A percentile compares a stretch with the other conserved stretches of the same genome.
These are phyloP conservation scores for Zymoseptoria crescenta DNA, from an alignment of 2,329 filamentous ascomycete genomes.

Conservation along the genomic window DNA sequence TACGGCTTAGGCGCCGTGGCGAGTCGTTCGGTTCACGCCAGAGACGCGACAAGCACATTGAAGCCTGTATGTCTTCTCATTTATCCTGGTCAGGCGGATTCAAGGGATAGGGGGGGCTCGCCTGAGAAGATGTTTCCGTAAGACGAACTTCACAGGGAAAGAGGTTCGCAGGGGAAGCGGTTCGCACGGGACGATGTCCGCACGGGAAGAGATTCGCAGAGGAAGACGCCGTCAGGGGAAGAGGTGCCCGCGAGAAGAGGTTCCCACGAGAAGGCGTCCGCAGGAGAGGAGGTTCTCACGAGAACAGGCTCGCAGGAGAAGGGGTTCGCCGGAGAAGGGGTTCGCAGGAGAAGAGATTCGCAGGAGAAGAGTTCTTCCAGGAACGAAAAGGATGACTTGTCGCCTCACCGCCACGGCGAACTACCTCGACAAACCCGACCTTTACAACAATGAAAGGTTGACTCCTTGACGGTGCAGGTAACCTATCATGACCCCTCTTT, in stretches of 20 bases:
- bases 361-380: not conserved
- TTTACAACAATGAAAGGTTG: too few relatives aligned
- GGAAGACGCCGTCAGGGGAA: not conserved
- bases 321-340: too few relatives aligned
- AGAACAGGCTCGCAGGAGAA: too few relatives aligned
- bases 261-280: not conserved
- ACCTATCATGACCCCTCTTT: too few relatives aligned
- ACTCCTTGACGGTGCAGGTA: too few relatives aligned
- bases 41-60: not conserved
- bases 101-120: too few relatives aligned
- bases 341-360: not conserved
- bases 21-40: too few relatives aligned
- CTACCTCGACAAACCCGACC: too few relatives aligned
- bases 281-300: not conserved
- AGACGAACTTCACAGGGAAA: not conserved
- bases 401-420: too few relatives aligned
- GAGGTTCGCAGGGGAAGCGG: not conserved
- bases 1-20: not conserved
- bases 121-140: not conserved
- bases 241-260: too few relatives aligned
- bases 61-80: not conserved
- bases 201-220: not conserved
- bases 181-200: not conserved
- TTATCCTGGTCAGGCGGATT: not conserved
- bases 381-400: not conserved